Conservation (phyloP, 768 basidiomycete genomes). For the Amyloporia xantha region DNA sequence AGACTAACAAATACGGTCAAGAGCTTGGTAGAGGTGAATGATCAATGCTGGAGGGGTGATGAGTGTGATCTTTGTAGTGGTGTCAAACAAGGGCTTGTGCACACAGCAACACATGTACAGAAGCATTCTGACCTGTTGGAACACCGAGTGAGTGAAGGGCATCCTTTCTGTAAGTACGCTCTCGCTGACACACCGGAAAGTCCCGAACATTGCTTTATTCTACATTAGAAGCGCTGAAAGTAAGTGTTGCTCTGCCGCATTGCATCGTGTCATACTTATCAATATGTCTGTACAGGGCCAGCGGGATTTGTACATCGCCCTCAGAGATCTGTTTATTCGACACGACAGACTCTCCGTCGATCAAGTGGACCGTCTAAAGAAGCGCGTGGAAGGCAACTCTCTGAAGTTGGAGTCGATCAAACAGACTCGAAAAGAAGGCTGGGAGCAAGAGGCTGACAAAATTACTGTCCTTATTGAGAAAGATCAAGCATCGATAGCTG, state of each 20-base stretch:
- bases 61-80: conserved; percentile 77
- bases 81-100: conserved; percentile 62
- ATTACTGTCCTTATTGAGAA: conserved; percentile 67
- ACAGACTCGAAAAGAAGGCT: conserved; percentile 66
- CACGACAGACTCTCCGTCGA: conserved; percentile 88
- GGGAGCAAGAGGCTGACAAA: conserved; percentile 82
- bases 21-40: conserved; percentile 71
- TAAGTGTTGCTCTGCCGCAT: conserved; percentile 24
- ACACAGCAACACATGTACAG: conserved; percentile 62
- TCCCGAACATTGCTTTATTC: conserved; percentile 56
- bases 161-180: not conserved
- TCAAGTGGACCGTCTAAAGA: conserved; percentile 81
- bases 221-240: conserved; percentile 76
- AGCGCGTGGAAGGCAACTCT: conserved; percentile 72
- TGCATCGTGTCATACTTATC: not conserved
- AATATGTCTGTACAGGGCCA: conserved; percentile 42
- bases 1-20: conserved; percentile 78
- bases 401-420: conserved; percentile 73
- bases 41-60: conserved; percentile 78
- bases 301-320: conserved; percentile 81
- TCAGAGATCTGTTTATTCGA: conserved; percentile 79
- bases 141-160: conserved; percentile 46
- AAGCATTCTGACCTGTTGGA: conserved; percentile 71
- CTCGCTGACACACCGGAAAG: conserved; percentile 29
- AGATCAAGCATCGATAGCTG: conserved; percentile 76